A percentile compares a stretch with the other conserved stretches of the same genome.
These are phyloP conservation scores for Saccharomyces hybrid DNA, from an alignment of 1,139 yeast genomes.

Conservation along the genomic window DNA sequence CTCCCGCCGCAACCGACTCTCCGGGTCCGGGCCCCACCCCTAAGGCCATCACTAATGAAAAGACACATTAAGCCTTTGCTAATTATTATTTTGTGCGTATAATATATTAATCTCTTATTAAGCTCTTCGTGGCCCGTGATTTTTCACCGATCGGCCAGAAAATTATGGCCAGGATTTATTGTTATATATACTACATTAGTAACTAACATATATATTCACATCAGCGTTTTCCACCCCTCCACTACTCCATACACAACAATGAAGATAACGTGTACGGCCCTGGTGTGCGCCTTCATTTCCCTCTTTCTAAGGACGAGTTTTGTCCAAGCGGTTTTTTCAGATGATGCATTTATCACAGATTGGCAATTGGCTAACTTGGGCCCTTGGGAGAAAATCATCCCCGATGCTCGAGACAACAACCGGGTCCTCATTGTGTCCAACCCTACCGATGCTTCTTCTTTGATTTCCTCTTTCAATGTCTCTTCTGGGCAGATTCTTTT, in stretches of 20 bases:
- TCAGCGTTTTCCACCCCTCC: not conserved
- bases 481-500: not conserved
- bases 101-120: not conserved
- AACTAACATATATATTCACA: not conserved
- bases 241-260: no score
- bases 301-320: not conserved
- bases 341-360: constrained; percentile 31
- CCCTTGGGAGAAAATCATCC: not conserved
- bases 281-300: not conserved
- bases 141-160: not conserved
- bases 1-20: not conserved
- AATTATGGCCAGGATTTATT: not conserved
- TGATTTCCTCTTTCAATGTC: not conserved
- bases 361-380: constrained; percentile 26
- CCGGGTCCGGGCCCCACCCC: not conserved
- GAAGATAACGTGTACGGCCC: not conserved
- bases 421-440: not conserved
- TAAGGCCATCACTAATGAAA: not conserved
- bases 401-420: not conserved
- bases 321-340: constrained; percentile 28
- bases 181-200: not conserved
- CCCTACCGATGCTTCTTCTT: not conserved
- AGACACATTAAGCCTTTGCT: not conserved
- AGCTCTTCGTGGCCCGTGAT: not conserved
- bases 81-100: not conserved